A percentile compares a stretch with the other conserved stretches of the same genome.
These are phyloP conservation scores for Plasmodium billcollinsi DNA, from an alignment of 169 alveolate species.

Conservation along the genomic window DNA sequence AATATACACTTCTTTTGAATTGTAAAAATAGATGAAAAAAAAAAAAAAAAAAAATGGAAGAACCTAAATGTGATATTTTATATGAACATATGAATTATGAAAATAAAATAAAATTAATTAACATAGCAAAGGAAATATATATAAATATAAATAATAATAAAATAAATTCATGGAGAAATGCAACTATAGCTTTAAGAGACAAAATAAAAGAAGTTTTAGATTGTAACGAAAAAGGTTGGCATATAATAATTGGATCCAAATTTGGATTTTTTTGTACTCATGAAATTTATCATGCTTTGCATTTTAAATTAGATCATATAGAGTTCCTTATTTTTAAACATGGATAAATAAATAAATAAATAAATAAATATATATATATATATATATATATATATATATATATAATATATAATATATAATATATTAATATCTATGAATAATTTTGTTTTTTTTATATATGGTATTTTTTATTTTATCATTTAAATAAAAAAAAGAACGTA, in stretches of 20 bases:
- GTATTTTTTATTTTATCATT: too few species aligned
- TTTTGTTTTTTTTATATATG: too few species aligned
- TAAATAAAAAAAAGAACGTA: too few species aligned
- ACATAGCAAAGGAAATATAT: slow-evolving; percentile 65
- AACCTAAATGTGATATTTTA: slow-evolving; percentile 70
- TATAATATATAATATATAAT: too few species aligned
- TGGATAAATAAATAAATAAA: slow-evolving; percentile 23
- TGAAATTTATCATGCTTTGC: slow-evolving; percentile 72
- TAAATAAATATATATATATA: too few species aligned
- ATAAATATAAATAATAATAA: slow-evolving; percentile 62
- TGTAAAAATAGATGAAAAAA: background rate
- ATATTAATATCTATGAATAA: too few species aligned
- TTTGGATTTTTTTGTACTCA: slow-evolving; percentile 77
- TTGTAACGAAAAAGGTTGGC: slow-evolving; percentile 77
- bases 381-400: too few species aligned
- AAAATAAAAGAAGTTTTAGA: slow-evolving; percentile 66
- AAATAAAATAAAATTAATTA: slow-evolving; percentile 59
- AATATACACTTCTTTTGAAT: background rate
- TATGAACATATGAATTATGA: slow-evolving; percentile 74
- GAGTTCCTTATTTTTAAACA: slow-evolving; percentile 72
- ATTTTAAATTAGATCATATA: slow-evolving; percentile 69
- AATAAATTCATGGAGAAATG: slow-evolving; percentile 76
- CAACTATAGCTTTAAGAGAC: slow-evolving; percentile 73
- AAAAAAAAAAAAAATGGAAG: slow-evolving; percentile 44
- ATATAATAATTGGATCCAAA: slow-evolving; percentile 56